phyloP scores from a whole-genome alignment of 176 grass and related monocot genomes.

The Hordeum vulgare region MorexV3_pseudomolecules_assembly NC_058523.1:91693731-91694230 shows the following conservation, averaged over 20 bases:
- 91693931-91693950: neutral
- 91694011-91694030: neutral
- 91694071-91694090: neutral
- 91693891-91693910: no score
- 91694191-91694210: conserved; percentile 5
- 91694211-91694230: conserved; percentile 33
- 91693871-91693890: no score
- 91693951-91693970: neutral
- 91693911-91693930: no score
- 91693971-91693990: neutral
- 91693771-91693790: no score
- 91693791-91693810: no score
- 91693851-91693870: no score
- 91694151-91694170: conserved; percentile 63
- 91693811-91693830: no score
- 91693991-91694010: neutral
- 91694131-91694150: conserved; percentile 54
- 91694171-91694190: conserved; percentile 21
- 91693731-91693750: no score
- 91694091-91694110: conserved; percentile 1
- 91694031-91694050: conserved; percentile 13
- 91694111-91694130: conserved; percentile 48
- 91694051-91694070: conserved; percentile 6
- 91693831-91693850: no score
- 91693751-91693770: no score